These are phyloP conservation scores for Erodium maritimum DNA, from an alignment of 345 rosid species.

Conservation along the genomic window DNA sequence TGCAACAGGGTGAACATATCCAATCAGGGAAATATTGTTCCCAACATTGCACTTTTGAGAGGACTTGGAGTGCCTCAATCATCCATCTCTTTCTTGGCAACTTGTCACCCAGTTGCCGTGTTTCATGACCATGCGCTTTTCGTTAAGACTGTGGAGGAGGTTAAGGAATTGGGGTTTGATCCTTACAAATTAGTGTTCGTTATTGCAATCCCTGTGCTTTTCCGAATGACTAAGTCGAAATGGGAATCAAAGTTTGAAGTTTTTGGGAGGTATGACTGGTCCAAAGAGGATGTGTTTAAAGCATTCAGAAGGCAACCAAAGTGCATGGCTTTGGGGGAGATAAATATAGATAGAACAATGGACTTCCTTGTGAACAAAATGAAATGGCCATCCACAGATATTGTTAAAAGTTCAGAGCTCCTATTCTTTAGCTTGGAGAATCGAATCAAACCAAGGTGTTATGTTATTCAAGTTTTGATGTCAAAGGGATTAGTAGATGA, in stretches of 20 bases:
- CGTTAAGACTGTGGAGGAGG: slow-evolving; percentile 17
- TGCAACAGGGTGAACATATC: too few species aligned
- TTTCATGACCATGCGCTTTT: too few species aligned
- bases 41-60: too few species aligned
- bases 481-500: slow-evolving; percentile 33
- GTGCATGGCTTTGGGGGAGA: too few species aligned
- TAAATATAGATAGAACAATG: too few species aligned
- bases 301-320: too few species aligned
- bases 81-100: too few species aligned
- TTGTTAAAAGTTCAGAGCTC: slow-evolving; percentile 26
- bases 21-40: too few species aligned
- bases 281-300: too few species aligned
- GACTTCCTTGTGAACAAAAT: too few species aligned
- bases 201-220: slow-evolving; percentile 32
- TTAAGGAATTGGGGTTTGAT: slow-evolving; percentile 39
- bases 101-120: too few species aligned
- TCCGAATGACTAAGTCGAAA: slow-evolving; percentile 27
- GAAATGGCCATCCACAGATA: slow-evolving; percentile 20
- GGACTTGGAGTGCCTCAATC: too few species aligned
- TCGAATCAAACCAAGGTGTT: slow-evolving; percentile 44
- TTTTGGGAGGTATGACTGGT: slow-evolving; percentile 29
- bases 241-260: slow-evolving; percentile 35
- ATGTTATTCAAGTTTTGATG: slow-evolving; percentile 22
- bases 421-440: slow-evolving; percentile 36
- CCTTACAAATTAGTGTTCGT: slow-evolving; percentile 32